Conservation (phyloP, 495 filamentous ascomycete species). For the Bacidia gigantensis region DNA sequence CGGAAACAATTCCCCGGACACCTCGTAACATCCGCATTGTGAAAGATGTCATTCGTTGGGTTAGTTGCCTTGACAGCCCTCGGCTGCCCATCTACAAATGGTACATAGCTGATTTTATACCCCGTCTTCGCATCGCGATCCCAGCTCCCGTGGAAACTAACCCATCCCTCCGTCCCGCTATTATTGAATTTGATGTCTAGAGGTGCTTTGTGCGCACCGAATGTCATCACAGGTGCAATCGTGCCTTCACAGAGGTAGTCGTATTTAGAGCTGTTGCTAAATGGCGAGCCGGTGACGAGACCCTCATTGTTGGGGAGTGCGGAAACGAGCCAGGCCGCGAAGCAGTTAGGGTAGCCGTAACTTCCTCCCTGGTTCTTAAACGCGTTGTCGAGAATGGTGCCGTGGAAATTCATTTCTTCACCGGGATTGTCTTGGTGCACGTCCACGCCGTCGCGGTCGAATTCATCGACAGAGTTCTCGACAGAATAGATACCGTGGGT, state of each 20-base stretch:
- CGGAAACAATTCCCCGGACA: constrained; percentile 35
- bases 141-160: constrained; percentile 42
- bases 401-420: constrained; percentile 59
- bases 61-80: constrained; percentile 23
- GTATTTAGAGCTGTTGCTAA: constrained; percentile 24
- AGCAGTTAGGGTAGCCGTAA: constrained; percentile 57
- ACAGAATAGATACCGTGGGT: constrained; percentile 46
- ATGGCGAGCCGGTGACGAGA: constrained; percentile 19
- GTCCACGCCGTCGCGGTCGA: constrained; percentile 39
- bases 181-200: constrained; percentile 41
- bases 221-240: constrained; percentile 34
- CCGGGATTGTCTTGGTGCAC: constrained; percentile 56
- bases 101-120: constrained; percentile 36
- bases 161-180: constrained; percentile 25
- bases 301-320: constrained; percentile 25
- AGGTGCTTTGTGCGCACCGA: constrained; percentile 44
- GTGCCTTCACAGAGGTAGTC: constrained; percentile 30
- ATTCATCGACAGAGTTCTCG: constrained; percentile 53
- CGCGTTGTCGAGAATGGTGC: constrained; percentile 18
- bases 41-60: constrained; percentile 29
- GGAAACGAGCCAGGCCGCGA: constrained; percentile 41
- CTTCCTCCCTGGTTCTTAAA: constrained; percentile 26
- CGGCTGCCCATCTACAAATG: constrained; percentile 30
- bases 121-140: constrained; percentile 36
- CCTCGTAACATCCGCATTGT: constrained; percentile 26